Evolutionary conservation across 192 early-diverging fungal genomes (phyloP), one percentile per base, ranked within the genome.

Genomic region (Linnemannia exigua): DNA sequence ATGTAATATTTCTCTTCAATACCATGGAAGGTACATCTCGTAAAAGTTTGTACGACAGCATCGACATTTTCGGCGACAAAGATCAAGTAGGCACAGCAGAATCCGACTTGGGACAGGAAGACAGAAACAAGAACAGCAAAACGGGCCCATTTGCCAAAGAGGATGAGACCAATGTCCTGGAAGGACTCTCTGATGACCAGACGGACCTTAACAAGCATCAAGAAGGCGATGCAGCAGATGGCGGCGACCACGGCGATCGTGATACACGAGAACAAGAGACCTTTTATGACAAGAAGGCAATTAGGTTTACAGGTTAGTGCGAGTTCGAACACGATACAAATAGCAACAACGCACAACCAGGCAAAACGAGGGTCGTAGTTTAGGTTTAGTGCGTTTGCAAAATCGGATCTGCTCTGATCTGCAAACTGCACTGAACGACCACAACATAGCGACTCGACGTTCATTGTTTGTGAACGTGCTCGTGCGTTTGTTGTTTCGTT

Each of bases 21-120:
- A 5, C 78, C 79, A 28, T 94, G 91, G 73, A 91, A 80, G 54
- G 83, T 84, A 88, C 97, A 98, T 75, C 93, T 90, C 4, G 96
- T 94, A 20, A 95, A 82, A 9, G 94, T 91, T 81, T 95, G 93
- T 68, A 95, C 84, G 70, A 94, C 88, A 44, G 97, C 95, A 54
- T 94, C 92, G 61, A 97, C 89, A 79, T 97, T 98, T 80, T 96
- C 94, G 3, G 95, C 93, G 11, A 98, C 94, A 87, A 98, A 98
- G 54, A 97, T 95, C 82, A 95, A 92, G 74, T 97, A 97, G 4
- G 96, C 97, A 78, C 96, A 98, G 76, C 95, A 94, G 87, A 98
- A 98, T 8, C 97, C 97, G 63, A 96, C 89, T 89, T 97, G 92
- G 14, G 91, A 90, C 31, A 92, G 35, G 37, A 83, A 70, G 25